Evolutionary conservation across 495 filamentous ascomycete species (phyloP).

Genomic region (Echria macrotheca): DNA sequence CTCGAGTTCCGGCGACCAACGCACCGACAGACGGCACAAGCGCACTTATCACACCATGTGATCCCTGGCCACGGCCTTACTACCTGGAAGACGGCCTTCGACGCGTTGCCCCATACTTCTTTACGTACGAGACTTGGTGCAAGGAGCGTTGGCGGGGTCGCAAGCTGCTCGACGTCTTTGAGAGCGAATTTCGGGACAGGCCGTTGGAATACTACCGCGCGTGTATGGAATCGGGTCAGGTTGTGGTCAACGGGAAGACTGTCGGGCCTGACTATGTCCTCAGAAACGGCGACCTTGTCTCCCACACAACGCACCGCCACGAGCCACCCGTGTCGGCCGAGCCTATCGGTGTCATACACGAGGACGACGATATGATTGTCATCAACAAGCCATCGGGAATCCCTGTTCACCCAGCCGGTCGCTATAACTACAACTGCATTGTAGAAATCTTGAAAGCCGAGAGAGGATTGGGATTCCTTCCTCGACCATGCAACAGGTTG

Average conservation of each 20-base stretch:
- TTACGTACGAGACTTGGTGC: constrained; percentile 89
- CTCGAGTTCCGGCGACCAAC: too few species aligned
- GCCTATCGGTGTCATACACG: constrained; percentile 75
- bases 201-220: constrained; percentile 79
- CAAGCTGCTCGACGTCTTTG: constrained; percentile 71
- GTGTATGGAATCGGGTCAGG: constrained; percentile 71
- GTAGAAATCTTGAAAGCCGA: constrained; percentile 88
- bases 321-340: constrained; percentile 86
- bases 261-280: constrained; percentile 45
- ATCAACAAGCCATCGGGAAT: constrained; percentile 96
- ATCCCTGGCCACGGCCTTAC: constrained; percentile 67
- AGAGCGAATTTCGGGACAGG: constrained; percentile 80
- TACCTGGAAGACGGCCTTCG: constrained; percentile 74
- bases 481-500: constrained; percentile 85
- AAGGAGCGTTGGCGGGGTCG: constrained; percentile 84
- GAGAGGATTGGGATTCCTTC: constrained; percentile 60
- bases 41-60: too few species aligned
- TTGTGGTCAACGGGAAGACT: constrained; percentile 65
- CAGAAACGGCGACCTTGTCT: constrained; percentile 66
- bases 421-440: constrained; percentile 91
- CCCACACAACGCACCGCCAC: constrained; percentile 91
- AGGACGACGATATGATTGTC: constrained; percentile 85
- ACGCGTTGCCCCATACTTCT: constrained; percentile 82
- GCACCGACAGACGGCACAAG: too few species aligned
- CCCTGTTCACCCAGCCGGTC: constrained; percentile 89